Evolutionary conservation across 139 green algal genomes (phyloP).

Genomic region (Auxenochlorella protothecoides): DNA sequence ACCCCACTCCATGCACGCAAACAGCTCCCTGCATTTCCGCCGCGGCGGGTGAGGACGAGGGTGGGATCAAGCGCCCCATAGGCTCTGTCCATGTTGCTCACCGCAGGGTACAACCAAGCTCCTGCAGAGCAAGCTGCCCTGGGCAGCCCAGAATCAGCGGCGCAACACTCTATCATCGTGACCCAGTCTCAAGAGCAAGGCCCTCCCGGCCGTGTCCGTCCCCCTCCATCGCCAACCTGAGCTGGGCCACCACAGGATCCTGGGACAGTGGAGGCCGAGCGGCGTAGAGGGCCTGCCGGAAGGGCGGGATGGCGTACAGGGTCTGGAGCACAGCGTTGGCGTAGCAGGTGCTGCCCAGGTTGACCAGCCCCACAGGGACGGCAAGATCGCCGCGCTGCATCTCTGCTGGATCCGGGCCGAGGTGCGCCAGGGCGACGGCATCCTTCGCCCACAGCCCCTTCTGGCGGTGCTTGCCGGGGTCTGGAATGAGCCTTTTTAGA

Average conservation of each 20-base stretch:
- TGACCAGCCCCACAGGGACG: slow-evolving; percentile 54
- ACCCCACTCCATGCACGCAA: slow-evolving; percentile 53
- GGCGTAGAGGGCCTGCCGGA: slow-evolving; percentile 49
- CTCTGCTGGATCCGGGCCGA: slow-evolving; percentile 36
- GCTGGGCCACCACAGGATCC: slow-evolving; percentile 20
- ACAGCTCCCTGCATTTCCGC: slow-evolving; percentile 23
- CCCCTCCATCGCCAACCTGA: slow-evolving; percentile 17
- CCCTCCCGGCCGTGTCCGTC: too few relatives aligned
- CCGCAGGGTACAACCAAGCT: too few relatives aligned
- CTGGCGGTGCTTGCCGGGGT: slow-evolving; percentile 27
- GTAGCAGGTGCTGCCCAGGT: slow-evolving; percentile 87
- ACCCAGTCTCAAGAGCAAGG: too few relatives aligned
- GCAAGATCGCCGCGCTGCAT: slow-evolving; percentile 4
- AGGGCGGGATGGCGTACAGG: slow-evolving; percentile 50
- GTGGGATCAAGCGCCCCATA: too few relatives aligned
- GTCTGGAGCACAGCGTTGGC: slow-evolving; percentile 75
- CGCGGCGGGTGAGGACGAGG: too few relatives aligned
- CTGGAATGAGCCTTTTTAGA: slow-evolving; percentile 34
- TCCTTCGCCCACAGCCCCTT: slow-evolving; percentile 73
- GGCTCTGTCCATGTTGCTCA: too few relatives aligned
- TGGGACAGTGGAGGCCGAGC: slow-evolving; percentile 4
- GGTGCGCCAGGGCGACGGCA: slow-evolving; percentile 11
- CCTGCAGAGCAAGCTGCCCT: too few relatives aligned
- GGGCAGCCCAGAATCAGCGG: too few relatives aligned
- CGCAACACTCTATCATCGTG: too few relatives aligned